Evolutionary conservation across 2,329 filamentous ascomycete species (phyloP), one percentile per base, ranked within the genome.

Genomic region (Ceratocystis smalleyi): DNA sequence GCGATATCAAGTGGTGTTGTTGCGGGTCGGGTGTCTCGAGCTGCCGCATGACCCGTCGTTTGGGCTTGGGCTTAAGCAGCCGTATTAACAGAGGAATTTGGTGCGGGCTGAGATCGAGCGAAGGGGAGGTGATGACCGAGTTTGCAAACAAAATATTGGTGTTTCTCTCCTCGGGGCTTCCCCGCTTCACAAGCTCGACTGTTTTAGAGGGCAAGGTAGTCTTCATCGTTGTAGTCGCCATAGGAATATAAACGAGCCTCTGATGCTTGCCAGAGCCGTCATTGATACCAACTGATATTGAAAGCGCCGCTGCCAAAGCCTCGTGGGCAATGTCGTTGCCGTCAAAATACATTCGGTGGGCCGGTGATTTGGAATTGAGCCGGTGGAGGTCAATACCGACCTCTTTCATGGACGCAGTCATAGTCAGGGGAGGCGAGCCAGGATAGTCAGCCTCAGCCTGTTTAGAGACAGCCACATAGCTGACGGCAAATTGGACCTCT

Each of bases 311-410:
- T 24, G 94, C 82, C 43, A 99, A 80, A 10, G 91, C 94, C 77
- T 99, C 92, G 73, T 99, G 94, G 12, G 94, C 94, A 70, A 96
- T 85, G 72, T 96, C 94, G 67, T 90, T 87, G 24, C 87, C 84
- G 1, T 91, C 89, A 72, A 99, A 99, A 74, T 99, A 97, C 94
- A 97, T 99, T 68, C 94, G 85, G 78, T 99, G 94, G 0, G 92
- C 91, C 0, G 94, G 91, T 17, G 91, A 96, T 70, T 89, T 92
- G 51, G 89, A 87, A 72, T 99, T 92, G 64, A 99, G 81, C 24
- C 92, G 85, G 72, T 97, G 87, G 49, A 99, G 78, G 71, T 99
- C 94, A 71, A 99, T 82, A 67, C 92, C 92, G 51, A 99, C 84
- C 73, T 99, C 95, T 73, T 99, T 97, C 82, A 96, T 95, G 5